Evolutionary conservation across 2,329 filamentous ascomycete species (phyloP).

Genomic region (Pestalotiopsis sp.): DNA sequence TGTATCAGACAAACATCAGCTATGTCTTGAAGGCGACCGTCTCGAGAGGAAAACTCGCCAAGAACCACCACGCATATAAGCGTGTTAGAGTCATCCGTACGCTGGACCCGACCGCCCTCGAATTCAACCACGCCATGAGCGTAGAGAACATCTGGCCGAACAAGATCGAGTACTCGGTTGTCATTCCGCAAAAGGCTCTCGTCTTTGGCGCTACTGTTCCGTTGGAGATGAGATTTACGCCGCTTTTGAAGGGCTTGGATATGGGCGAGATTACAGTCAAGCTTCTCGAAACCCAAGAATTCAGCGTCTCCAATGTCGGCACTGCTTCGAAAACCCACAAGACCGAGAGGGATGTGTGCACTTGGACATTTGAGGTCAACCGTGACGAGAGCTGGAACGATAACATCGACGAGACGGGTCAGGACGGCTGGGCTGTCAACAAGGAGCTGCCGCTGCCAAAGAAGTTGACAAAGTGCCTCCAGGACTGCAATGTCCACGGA

Average conservation of each 20-base stretch:
- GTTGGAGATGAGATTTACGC: slow-evolving; percentile 84
- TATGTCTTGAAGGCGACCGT: slow-evolving; percentile 93
- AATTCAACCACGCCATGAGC: slow-evolving; percentile 86
- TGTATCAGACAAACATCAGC: slow-evolving; percentile 82
- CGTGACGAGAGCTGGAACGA: slow-evolving; percentile 69
- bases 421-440: slow-evolving; percentile 66
- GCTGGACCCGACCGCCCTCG: slow-evolving; percentile 73
- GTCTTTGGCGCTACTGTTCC: slow-evolving; percentile 88
- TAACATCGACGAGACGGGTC: slow-evolving; percentile 67
- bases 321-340: slow-evolving; percentile 57
- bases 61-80: slow-evolving; percentile 82
- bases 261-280: slow-evolving; percentile 83
- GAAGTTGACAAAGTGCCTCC: slow-evolving; percentile 79
- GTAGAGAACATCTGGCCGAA: slow-evolving; percentile 98
- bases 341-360: slow-evolving; percentile 64
- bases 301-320: slow-evolving; percentile 51
- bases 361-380: slow-evolving; percentile 57
- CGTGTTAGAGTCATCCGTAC: slow-evolving; percentile 78
- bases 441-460: slow-evolving; percentile 74
- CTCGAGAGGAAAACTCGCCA: slow-evolving; percentile 82
- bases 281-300: slow-evolving; percentile 78
- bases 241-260: slow-evolving; percentile 83
- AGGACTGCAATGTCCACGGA: slow-evolving; percentile 85
- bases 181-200: slow-evolving; percentile 90
- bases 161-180: slow-evolving; percentile 94